A percentile compares a stretch with the other conserved stretches of the same genome.
Conservation (phyloP, 352 stramenopile species). For the Phytophthora tentaculata region DNA sequence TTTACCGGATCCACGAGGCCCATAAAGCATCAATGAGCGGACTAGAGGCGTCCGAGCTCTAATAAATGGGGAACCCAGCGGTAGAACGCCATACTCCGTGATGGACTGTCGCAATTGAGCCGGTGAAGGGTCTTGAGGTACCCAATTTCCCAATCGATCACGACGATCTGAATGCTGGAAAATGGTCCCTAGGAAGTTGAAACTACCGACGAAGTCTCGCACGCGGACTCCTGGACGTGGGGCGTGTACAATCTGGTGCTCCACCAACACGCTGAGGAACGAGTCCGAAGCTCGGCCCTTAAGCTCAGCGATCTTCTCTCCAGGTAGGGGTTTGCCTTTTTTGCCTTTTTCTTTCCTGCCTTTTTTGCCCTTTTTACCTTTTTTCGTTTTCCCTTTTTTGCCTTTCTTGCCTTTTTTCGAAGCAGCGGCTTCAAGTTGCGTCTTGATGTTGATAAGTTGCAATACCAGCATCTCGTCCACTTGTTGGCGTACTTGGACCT, state of each 20-base stretch:
- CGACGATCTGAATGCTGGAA: slow-evolving; percentile 70
- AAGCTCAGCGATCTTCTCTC: slow-evolving; percentile 91
- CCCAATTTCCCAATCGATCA: slow-evolving; percentile 84
- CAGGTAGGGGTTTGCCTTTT: slow-evolving; percentile 85
- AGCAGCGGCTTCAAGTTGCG: slow-evolving; percentile 80
- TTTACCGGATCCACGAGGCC: slow-evolving; percentile 91
- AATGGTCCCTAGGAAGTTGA: slow-evolving; percentile 90
- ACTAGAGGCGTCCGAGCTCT: slow-evolving; percentile 76
- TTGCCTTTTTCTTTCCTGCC: slow-evolving; percentile 58
- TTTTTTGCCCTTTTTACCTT: slow-evolving; percentile 62
- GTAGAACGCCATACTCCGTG: slow-evolving; percentile 92
- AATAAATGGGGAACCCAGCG: slow-evolving; percentile 81
- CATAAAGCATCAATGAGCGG: slow-evolving; percentile 94
- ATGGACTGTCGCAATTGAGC: slow-evolving; percentile 90
- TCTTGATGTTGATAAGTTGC: slow-evolving; percentile 95
- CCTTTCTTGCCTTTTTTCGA: slow-evolving; percentile 66
- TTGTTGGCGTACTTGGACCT: slow-evolving; percentile 87
- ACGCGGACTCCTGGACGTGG: slow-evolving; percentile 49
- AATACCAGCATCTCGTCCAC: slow-evolving; percentile 95
- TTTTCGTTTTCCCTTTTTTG: slow-evolving; percentile 62
- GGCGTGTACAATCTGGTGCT: slow-evolving; percentile 89
- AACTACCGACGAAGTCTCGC: slow-evolving; percentile 90
- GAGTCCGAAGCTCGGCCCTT: slow-evolving; percentile 90
- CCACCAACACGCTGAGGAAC: slow-evolving; percentile 90
- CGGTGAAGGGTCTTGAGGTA: slow-evolving; percentile 91